Conservation (phyloP, 2,329 filamentous ascomycete genomes). For the Aphanocladium album region DNA sequence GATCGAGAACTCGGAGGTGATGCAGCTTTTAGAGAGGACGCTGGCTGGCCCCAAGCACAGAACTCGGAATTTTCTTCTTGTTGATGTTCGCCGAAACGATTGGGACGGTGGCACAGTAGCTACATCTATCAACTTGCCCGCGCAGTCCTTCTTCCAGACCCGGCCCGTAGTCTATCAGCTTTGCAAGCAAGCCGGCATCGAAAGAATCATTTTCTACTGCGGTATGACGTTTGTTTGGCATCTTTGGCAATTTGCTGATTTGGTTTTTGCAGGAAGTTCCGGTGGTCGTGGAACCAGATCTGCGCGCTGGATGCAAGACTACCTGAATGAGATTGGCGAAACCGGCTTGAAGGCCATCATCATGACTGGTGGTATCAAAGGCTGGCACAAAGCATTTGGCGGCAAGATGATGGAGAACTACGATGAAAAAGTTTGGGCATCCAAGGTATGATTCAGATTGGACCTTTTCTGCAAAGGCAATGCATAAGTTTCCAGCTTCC, state of each 20-base stretch:
- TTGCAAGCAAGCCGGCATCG: conserved; percentile 44
- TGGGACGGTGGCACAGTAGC: conserved; percentile 56
- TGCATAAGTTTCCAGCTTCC: background rate
- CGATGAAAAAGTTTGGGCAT: conserved; percentile 36
- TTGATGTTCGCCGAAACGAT: conserved; percentile 50
- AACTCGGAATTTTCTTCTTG: conserved; percentile 37
- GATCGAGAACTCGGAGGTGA: conserved; percentile 36
- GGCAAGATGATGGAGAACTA: conserved; percentile 46
- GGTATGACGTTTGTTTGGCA: conserved; percentile 28
- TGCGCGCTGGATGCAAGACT: conserved; percentile 53
- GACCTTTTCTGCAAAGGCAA: background rate
- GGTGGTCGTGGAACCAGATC: conserved; percentile 46
- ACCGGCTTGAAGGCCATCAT: conserved; percentile 41
- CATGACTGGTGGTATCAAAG: conserved; percentile 49
- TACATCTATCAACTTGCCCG: conserved; percentile 53
- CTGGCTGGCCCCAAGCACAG: conserved; percentile 24
- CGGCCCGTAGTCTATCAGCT: conserved; percentile 44
- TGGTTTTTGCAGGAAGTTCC: conserved; percentile 39
- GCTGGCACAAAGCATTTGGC: conserved; percentile 47
- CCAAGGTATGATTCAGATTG: conserved; percentile 9
- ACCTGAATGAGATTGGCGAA: conserved; percentile 42
- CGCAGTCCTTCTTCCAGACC: conserved; percentile 49
- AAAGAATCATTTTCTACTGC: conserved; percentile 51
- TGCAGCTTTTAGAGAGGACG: conserved; percentile 35
- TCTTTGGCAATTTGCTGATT: background rate